Evolutionary conservation across 106 monocot species (phyloP).

Genomic region (Dendrobium catenatum): DNA sequence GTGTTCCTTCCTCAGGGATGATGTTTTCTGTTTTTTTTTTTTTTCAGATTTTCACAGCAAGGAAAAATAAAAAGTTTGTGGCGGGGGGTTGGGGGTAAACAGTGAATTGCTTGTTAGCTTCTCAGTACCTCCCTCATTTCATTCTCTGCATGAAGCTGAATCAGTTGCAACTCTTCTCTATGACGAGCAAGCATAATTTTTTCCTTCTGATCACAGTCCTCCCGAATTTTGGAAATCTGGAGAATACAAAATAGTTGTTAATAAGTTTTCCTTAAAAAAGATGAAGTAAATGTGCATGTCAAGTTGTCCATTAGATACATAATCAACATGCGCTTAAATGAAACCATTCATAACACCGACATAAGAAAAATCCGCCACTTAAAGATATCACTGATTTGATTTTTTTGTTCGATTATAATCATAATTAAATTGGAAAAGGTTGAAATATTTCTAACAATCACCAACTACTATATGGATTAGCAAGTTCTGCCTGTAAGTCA

Average conservation of each 20-base stretch:
- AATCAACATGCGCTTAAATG: not conserved
- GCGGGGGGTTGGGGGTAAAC: not conserved
- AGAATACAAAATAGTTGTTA: slow-evolving; percentile 16
- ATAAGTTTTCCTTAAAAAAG: not conserved
- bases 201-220: slow-evolving; percentile 71
- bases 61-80: not conserved
- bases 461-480: not conserved
- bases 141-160: slow-evolving; percentile 74
- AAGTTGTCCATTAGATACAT: not conserved
- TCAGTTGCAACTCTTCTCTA: slow-evolving; percentile 63
- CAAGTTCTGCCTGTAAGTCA: not conserved
- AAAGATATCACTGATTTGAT: not conserved
- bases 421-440: not conserved
- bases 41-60: slow-evolving; percentile 1
- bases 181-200: slow-evolving; percentile 45
- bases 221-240: slow-evolving; percentile 65
- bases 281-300: not conserved
- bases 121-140: slow-evolving; percentile 80
- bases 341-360: not conserved
- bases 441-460: not conserved
- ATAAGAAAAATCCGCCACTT: not conserved
- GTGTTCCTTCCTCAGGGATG: slow-evolving; percentile 80
- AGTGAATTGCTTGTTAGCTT: not conserved
- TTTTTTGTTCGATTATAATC: not conserved
- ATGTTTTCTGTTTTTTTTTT: slow-evolving; percentile 35